A percentile compares a stretch with the other conserved stretches of the same genome.
These are phyloP conservation scores for Stemphylium vesicarium DNA, from an alignment of 2,329 filamentous ascomycete genomes.

Conservation along the genomic window DNA sequence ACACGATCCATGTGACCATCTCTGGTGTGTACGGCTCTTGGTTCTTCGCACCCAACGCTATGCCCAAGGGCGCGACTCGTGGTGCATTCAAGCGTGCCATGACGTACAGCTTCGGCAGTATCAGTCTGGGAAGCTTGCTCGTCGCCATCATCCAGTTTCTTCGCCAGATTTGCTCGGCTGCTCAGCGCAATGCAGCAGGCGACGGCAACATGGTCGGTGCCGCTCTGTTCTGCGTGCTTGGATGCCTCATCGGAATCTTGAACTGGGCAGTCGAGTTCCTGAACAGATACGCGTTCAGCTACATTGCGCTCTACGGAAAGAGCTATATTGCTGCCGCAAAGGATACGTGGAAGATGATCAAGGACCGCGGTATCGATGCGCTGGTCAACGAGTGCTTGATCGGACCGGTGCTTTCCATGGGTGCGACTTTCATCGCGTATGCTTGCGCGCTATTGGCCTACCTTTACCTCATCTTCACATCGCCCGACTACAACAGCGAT, in stretches of 20 bases:
- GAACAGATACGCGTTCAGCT: slow-evolving; percentile 90
- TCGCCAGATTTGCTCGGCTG: slow-evolving; percentile 81
- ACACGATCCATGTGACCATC: slow-evolving; percentile 86
- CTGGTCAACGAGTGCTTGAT: slow-evolving; percentile 86
- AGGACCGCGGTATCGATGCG: slow-evolving; percentile 87
- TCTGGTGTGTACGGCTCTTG: slow-evolving; percentile 90
- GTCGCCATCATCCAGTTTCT: slow-evolving; percentile 88
- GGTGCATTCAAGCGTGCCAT: slow-evolving; percentile 81
- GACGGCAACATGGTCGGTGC: slow-evolving; percentile 72
- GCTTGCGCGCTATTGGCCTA: slow-evolving; percentile 82
- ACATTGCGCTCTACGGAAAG: slow-evolving; percentile 93
- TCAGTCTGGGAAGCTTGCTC: slow-evolving; percentile 82
- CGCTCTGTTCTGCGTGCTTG: slow-evolving; percentile 75
- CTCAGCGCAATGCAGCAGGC: slow-evolving; percentile 67
- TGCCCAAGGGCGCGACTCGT: slow-evolving; percentile 79
- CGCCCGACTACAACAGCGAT: slow-evolving; percentile 75
- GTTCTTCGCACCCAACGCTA: slow-evolving; percentile 79
- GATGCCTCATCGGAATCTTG: slow-evolving; percentile 76
- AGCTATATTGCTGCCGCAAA: slow-evolving; percentile 85
- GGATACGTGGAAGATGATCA: slow-evolving; percentile 91
- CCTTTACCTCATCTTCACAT: slow-evolving; percentile 82
- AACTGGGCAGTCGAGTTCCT: slow-evolving; percentile 88
- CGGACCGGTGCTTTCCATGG: slow-evolving; percentile 69
- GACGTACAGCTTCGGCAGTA: slow-evolving; percentile 92
- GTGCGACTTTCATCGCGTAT: slow-evolving; percentile 82